Base-by-base conservation (phyloP, 306 rosid genomes). In the Dryas drummondii region DNA sequence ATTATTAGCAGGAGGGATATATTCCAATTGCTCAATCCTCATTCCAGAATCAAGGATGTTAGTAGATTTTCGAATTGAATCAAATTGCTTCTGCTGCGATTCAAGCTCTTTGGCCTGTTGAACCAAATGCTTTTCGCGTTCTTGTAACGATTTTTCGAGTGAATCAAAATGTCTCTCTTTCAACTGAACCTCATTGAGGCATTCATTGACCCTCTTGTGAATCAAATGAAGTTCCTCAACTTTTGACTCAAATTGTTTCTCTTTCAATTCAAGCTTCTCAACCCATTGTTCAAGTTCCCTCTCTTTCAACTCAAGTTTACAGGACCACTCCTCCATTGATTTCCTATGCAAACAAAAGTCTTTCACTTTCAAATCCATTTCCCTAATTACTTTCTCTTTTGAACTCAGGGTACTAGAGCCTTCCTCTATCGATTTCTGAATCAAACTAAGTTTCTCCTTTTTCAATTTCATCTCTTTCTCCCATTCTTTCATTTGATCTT, bases 101-200 rank as follows among this genome's bases (percentile, higher is more conserved):
- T 80, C 80, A 45, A 82, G 64, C 67, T 85, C 70, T 51, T 2
- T 78, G 47, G n/a, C 67, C 61, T 37, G 47, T 59, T 45, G 68
- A 14, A 57, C 66, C 75, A 50, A 57, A 78, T 62, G 57, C 56
- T 63, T 78, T 47, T 79, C 78, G 5, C 41, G 65, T 19, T 64
- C 78, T 16, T 83, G 82, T 5, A 81, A 7, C 6, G 47, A 57
- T 9, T 61, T 63, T 41, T 65, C 53, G 37, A 53, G 37, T 9
- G 63, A 49, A 57, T 62, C 54, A 46, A 79, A 57, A 13, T 46
- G 4, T 65, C 68, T 63, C 66, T 63, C 79, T 51, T 68, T 78
- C 52, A 32, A 59, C 66, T 80, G 76, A 46, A 87, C 63, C 55
- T 80, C 87, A 42, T n/a, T 27, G 13, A 85, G 79, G 81, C 62